Conservation (phyloP, 2,329 filamentous ascomycete species). For the Penicillium sp. region DNA sequence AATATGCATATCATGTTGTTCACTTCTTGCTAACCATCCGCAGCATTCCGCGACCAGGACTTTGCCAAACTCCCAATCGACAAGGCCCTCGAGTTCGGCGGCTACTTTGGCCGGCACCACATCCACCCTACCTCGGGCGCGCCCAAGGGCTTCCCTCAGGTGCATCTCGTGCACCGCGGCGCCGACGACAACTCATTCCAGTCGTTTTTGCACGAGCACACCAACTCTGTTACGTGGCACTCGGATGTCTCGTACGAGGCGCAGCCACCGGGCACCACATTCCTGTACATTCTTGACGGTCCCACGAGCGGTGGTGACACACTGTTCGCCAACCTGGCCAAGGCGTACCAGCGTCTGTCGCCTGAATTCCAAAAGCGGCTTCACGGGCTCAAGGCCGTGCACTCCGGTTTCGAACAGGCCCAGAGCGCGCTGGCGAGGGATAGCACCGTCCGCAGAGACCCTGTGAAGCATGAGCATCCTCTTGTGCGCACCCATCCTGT, state of each 20-base stretch:
- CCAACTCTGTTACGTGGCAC: constrained; percentile 83
- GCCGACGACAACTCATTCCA: constrained; percentile 59
- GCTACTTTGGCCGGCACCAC: constrained; percentile 77
- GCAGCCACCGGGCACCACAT: constrained; percentile 86
- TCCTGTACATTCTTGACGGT: constrained; percentile 81
- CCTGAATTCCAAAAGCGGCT: constrained; percentile 74
- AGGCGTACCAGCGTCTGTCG: constrained; percentile 76
- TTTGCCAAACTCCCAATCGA: constrained; percentile 66
- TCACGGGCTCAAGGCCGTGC: constrained; percentile 74
- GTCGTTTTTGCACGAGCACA: constrained; percentile 62
- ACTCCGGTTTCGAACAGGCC: constrained; percentile 79
- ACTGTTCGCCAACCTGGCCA: constrained; percentile 72
- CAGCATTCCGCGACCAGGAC: constrained; percentile 70
- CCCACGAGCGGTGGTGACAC: constrained; percentile 80
- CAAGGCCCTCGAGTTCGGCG: constrained; percentile 64
- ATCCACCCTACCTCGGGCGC: constrained; percentile 76
- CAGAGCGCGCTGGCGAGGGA: constrained; percentile 63
- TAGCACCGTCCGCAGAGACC: constrained; percentile 70
- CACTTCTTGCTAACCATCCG: background rate
- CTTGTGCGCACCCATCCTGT: constrained; percentile 75
- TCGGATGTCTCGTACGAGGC: constrained; percentile 82
- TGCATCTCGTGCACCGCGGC: constrained; percentile 74
- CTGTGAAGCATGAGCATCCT: constrained; percentile 70
- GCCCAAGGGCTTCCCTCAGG: constrained; percentile 67
- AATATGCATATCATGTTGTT: background rate